These are phyloP conservation scores for Jaapia argillacea DNA, from an alignment of 768 basidiomycete species.

Conservation along the genomic window DNA sequence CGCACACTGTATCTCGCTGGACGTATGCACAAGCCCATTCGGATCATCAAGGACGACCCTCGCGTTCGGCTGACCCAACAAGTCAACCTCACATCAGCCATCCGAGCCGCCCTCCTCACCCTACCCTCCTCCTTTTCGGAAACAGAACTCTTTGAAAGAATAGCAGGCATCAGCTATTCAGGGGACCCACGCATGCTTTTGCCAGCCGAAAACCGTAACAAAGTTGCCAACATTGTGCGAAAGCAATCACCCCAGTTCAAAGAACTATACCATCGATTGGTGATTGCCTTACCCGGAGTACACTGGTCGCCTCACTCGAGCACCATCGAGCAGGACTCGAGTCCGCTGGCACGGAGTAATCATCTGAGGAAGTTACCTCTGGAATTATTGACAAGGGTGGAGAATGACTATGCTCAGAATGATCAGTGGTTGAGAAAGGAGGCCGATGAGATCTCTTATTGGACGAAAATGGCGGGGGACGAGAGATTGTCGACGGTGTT, in stretches of 20 bases:
- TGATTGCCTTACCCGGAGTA: constrained; percentile 71
- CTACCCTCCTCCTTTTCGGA: constrained; percentile 80
- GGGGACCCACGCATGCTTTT: constrained; percentile 93
- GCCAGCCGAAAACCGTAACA: constrained; percentile 89
- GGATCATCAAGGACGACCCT: constrained; percentile 88
- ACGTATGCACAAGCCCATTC: constrained; percentile 93
- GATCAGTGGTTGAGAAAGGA: constrained; percentile 30
- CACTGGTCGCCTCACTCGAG: constrained; percentile 48
- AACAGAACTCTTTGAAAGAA: constrained; percentile 70
- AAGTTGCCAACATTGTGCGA: constrained; percentile 88
- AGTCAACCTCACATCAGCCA: constrained; percentile 85
- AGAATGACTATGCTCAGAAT: constrained; percentile 33
- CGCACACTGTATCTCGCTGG: constrained; percentile 88
- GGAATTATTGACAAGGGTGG: constrained; percentile 48
- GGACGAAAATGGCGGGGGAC: constrained; percentile 63
- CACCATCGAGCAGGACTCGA: constrained; percentile 66
- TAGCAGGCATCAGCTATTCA: constrained; percentile 77
- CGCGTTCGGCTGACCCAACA: constrained; percentile 88
- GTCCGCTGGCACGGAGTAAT: constrained; percentile 54
- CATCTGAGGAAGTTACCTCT: constrained; percentile 75
- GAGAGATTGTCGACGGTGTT: constrained; percentile 42
- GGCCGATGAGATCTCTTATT: constrained; percentile 67
- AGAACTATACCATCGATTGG: constrained; percentile 76
- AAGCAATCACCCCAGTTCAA: constrained; percentile 78
- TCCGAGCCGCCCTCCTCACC: constrained; percentile 82